Evolutionary conservation across 2,329 filamentous ascomycete species (phyloP).

Genomic region (Harringtonia aguacate): DNA sequence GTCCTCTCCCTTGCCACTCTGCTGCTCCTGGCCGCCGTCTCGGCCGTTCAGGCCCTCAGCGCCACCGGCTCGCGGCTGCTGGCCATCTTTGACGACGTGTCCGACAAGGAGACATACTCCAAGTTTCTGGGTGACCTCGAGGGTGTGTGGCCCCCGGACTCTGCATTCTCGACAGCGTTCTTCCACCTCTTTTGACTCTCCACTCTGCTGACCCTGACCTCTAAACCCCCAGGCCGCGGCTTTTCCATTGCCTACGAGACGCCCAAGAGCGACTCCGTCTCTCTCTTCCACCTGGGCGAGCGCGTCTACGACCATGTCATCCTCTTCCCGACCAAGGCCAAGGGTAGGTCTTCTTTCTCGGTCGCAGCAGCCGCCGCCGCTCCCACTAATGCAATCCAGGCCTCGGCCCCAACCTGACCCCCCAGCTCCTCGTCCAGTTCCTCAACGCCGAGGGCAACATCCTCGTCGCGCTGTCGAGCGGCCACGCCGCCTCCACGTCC

Average conservation of each 20-base stretch:
- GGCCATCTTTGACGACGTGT: slow-evolving; percentile 73
- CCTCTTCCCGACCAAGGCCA: slow-evolving; percentile 79
- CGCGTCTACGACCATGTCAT: slow-evolving; percentile 84
- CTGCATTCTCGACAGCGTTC: background rate
- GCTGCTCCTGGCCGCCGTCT: slow-evolving; percentile 54
- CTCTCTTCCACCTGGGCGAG: slow-evolving; percentile 78
- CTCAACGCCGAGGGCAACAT: slow-evolving; percentile 86
- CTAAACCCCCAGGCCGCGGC: slow-evolving; percentile 55
- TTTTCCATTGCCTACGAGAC: slow-evolving; percentile 74
- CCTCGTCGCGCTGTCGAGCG: slow-evolving; percentile 70
- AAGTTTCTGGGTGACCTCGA: slow-evolving; percentile 67
- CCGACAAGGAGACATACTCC: slow-evolving; percentile 73
- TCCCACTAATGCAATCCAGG: slow-evolving; percentile 35
- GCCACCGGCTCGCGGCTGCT: slow-evolving; percentile 69
- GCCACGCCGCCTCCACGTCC: slow-evolving; percentile 56
- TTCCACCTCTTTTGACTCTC: background rate
- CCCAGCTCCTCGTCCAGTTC: slow-evolving; percentile 80
- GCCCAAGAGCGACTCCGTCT: slow-evolving; percentile 66
- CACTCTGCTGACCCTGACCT: background rate
- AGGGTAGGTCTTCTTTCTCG: slow-evolving; percentile 44
- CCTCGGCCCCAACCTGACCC: slow-evolving; percentile 79
- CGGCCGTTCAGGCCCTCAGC: slow-evolving; percentile 65
- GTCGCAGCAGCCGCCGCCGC: background rate
- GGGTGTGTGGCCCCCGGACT: slow-evolving; percentile 37
- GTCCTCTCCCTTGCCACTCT: slow-evolving; percentile 52